Percentiles rank a stretch among this genome's conserved stretches.
These are phyloP conservation scores for Scopulariopsis brevicaulis DNA, from an alignment of 2,329 filamentous ascomycete genomes.

Conservation along the genomic window DNA sequence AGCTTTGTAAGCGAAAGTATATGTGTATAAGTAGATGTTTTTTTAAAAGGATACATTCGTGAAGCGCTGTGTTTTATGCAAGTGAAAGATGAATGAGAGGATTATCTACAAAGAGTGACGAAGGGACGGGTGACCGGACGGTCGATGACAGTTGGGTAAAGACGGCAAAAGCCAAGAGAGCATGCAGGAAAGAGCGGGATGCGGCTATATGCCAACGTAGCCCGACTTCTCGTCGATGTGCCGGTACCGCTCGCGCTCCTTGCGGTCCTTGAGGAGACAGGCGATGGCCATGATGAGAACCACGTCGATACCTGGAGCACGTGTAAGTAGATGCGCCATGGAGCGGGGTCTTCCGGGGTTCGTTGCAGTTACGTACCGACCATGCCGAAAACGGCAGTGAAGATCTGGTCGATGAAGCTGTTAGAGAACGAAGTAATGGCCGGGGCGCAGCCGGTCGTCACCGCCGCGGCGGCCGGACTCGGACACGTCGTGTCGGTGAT, in stretches of 20 bases:
- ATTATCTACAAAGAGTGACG: no score
- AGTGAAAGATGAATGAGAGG: no score
- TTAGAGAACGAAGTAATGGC: slow-evolving; percentile 60
- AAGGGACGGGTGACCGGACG: no score
- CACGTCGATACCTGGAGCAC: slow-evolving; percentile 43
- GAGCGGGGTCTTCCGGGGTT: neutral
- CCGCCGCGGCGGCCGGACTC: slow-evolving; percentile 57
- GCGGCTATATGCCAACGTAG: slow-evolving; percentile 30
- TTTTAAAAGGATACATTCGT: neutral
- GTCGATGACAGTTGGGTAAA: neutral
- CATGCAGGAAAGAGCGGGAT: neutral
- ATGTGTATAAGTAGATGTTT: neutral
- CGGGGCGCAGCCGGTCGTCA: slow-evolving; percentile 57
- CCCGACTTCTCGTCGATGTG: slow-evolving; percentile 73
- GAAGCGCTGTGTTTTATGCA: no score
- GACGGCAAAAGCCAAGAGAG: neutral
- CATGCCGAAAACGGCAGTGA: slow-evolving; percentile 70
- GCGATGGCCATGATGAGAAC: slow-evolving; percentile 59
- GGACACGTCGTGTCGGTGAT: slow-evolving; percentile 57
- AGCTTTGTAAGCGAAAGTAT: neutral
- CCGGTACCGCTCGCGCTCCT: slow-evolving; percentile 67
- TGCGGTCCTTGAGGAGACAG: slow-evolving; percentile 70
- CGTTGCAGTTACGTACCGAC: slow-evolving; percentile 39
- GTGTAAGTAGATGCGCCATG: neutral
- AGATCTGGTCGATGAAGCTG: slow-evolving; percentile 61